A percentile compares a stretch with the other conserved stretches of the same genome.
These are phyloP conservation scores for Dioscorea cayenensis DNA, from an alignment of 116 monocot species.

Conservation along the genomic window DNA sequence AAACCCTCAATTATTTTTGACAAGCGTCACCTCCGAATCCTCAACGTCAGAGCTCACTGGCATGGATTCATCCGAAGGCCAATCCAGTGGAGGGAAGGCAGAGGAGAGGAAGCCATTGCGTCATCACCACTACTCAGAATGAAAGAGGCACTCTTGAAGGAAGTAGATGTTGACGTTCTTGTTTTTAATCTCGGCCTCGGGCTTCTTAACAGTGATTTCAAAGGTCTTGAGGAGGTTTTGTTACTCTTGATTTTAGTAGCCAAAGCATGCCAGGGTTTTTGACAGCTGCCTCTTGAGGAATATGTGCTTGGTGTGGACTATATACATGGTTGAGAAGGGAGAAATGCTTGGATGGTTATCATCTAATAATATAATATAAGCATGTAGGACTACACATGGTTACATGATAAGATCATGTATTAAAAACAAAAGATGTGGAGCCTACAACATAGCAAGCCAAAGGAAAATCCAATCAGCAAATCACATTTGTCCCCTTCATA, in stretches of 20 bases:
- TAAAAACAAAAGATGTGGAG: too few species aligned
- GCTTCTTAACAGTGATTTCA: constrained; percentile 58
- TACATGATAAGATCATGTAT: too few species aligned
- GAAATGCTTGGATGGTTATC: constrained; percentile 10
- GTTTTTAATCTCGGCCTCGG: constrained; percentile 37
- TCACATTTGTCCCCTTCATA: too few species aligned
- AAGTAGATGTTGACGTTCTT: constrained; percentile 40
- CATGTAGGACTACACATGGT: too few species aligned
- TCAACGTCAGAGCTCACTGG: too few species aligned
- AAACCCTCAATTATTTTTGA: too few species aligned
- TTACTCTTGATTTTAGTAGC: constrained; percentile 60
- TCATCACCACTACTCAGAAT: constrained; percentile 24
- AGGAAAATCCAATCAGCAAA: too few species aligned
- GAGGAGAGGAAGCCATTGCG: constrained; percentile 61
- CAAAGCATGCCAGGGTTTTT: constrained; percentile 9
- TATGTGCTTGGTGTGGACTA: neutral
- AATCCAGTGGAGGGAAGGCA: constrained; percentile 12
- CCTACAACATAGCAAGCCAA: too few species aligned
- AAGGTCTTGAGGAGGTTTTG: constrained; percentile 56
- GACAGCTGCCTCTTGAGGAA: constrained; percentile 30
- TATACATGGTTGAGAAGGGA: constrained; percentile 44
- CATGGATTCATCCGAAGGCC: too few species aligned
- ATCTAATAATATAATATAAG: too few species aligned
- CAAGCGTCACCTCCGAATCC: too few species aligned
- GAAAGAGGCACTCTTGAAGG: constrained; percentile 27